These are phyloP conservation scores for Camptophora hylomeconis DNA, from an alignment of 2,329 filamentous ascomycete genomes.

Conservation along the genomic window DNA sequence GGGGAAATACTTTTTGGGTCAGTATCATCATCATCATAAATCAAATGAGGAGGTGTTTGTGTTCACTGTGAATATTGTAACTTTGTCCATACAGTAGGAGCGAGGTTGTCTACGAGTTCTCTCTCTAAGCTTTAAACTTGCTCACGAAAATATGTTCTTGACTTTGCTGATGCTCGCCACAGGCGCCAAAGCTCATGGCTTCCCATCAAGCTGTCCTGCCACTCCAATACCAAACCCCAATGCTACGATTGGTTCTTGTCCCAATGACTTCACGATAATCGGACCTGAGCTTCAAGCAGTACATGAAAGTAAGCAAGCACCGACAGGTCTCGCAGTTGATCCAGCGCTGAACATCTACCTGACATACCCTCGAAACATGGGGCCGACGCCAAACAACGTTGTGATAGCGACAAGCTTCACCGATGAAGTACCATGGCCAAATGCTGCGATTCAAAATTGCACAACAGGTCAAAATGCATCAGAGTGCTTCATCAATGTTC, in stretches of 20 bases:
- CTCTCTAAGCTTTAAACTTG: too few relatives aligned
- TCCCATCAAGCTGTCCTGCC: slow-evolving; percentile 6
- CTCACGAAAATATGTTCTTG: too few relatives aligned
- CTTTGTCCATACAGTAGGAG: too few relatives aligned
- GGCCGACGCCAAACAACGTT: slow-evolving; percentile 25
- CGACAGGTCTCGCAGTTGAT: slow-evolving; percentile 29
- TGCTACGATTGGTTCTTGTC: slow-evolving; percentile 4
- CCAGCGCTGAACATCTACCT: slow-evolving; percentile 26
- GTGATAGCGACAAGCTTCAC: slow-evolving; percentile 27
- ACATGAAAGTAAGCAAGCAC: slow-evolving; percentile 25
- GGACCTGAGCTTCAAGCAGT: slow-evolving; percentile 24
- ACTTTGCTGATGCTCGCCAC: slow-evolving; percentile 2
- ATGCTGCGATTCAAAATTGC: slow-evolving; percentile 28
- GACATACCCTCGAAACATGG: slow-evolving; percentile 29
- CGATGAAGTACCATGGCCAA: slow-evolving; percentile 27
- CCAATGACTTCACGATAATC: slow-evolving; percentile 24
- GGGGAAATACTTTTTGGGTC: too few relatives aligned
- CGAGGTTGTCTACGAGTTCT: too few relatives aligned
- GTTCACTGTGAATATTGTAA: too few relatives aligned
- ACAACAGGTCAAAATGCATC: slow-evolving; percentile 29
- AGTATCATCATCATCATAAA: too few relatives aligned
- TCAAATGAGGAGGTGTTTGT: too few relatives aligned
- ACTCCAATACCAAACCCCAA: slow-evolving; percentile 1
- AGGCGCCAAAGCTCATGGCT: slow-evolving; percentile 2
- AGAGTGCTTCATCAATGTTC: slow-evolving; percentile 33